These are phyloP conservation scores for Colletotrichum lupini DNA, from an alignment of 2,329 filamentous ascomycete genomes.

Conservation along the genomic window DNA sequence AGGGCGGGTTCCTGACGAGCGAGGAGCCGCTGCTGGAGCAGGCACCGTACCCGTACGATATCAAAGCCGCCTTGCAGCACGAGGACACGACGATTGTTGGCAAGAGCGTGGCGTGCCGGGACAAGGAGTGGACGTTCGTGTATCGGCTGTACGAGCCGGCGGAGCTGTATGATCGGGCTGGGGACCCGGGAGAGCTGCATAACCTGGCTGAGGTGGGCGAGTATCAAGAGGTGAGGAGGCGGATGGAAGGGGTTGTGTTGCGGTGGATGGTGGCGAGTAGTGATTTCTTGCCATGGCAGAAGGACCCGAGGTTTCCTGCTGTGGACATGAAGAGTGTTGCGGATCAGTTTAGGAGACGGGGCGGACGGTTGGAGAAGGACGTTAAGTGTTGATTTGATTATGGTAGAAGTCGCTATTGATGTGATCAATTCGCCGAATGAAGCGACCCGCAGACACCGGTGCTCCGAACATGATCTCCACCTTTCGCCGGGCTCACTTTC, in stretches of 20 bases:
- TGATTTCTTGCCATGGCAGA: slow-evolving; percentile 49
- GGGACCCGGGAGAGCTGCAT: slow-evolving; percentile 51
- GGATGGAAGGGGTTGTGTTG: slow-evolving; percentile 47
- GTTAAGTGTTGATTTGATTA: not conserved
- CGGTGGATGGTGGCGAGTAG: slow-evolving; percentile 50
- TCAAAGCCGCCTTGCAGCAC: slow-evolving; percentile 57
- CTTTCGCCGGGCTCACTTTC: not conserved
- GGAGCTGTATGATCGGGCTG: slow-evolving; percentile 53
- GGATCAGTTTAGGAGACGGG: slow-evolving; percentile 37
- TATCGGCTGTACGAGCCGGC: slow-evolving; percentile 57
- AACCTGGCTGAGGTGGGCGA: slow-evolving; percentile 48
- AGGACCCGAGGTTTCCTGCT: slow-evolving; percentile 48
- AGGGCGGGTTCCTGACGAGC: slow-evolving; percentile 55
- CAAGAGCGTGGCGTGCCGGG: slow-evolving; percentile 51
- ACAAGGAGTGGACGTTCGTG: slow-evolving; percentile 53
- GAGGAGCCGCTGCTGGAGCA: slow-evolving; percentile 59
- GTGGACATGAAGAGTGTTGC: slow-evolving; percentile 46
- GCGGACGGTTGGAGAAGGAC: not conserved
- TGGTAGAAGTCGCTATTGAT: not conserved
- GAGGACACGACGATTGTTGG: slow-evolving; percentile 55
- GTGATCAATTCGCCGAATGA: not conserved
- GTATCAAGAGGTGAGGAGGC: slow-evolving; percentile 38
- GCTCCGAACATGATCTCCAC: not conserved
- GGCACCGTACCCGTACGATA: slow-evolving; percentile 55
- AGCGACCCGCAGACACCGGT: no score